Conservation (phyloP, 257 asterid genomes). For the Solanum pinnatisectum region DNA sequence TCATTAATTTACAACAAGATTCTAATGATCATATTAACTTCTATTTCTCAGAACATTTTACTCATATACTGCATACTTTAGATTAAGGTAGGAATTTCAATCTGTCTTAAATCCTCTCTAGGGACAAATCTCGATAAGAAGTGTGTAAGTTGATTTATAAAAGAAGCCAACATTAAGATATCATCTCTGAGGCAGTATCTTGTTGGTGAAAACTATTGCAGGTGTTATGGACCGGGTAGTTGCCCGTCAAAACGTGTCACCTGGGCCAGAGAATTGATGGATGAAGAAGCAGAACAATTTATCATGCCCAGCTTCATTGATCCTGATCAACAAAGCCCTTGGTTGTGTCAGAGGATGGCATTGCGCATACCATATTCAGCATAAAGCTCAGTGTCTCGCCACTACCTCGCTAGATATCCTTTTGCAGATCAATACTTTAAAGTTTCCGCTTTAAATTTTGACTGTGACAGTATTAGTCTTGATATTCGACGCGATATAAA, state of each 20-base stretch:
- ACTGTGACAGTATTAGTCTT: background rate
- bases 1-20: background rate
- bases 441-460: background rate
- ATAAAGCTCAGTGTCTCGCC: conserved; percentile 3
- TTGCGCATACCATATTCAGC: conserved; percentile 66
- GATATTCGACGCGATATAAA: background rate
- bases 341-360: conserved; percentile 76
- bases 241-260: conserved; percentile 64
- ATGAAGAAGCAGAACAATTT: conserved; percentile 79
- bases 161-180: background rate
- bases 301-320: conserved; percentile 60
- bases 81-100: background rate
- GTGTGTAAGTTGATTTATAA: background rate
- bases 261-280: conserved; percentile 85
- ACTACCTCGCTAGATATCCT: background rate
- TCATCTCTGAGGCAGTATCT: background rate
- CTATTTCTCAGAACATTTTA: background rate
- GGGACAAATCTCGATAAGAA: background rate
- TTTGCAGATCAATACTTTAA: background rate
- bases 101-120: background rate
- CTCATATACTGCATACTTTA: background rate
- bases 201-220: conserved; percentile 6
- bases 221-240: conserved; percentile 91
- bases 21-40: background rate
- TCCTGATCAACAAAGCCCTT: conserved; percentile 62